Base-by-base conservation (phyloP, 1,139 yeast species). In the Cylindricascospora bacillispora region DNA sequence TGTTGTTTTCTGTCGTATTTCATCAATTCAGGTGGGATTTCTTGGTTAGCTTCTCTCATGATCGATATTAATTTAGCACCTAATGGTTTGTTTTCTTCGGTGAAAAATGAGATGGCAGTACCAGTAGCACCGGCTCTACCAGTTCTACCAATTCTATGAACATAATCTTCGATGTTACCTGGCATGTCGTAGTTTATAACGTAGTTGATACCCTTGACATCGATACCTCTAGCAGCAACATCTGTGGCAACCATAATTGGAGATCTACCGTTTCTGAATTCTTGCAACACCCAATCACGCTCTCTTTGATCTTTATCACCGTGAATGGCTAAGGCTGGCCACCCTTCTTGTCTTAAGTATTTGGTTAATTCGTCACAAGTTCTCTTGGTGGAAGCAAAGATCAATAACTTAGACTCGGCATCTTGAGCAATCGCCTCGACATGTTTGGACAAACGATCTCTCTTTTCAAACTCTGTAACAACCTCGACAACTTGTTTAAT, bases 201-300 rank as follows among this genome's bases (percentile, higher is more conserved):
- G 51, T 67, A 77, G 47, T 86, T 78, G 54, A 89, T 83, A 59
- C 95, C 97, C 70, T 89, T 89, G 62, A 89, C 98, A 64, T 89
- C 97, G 69, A 89, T 86, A 75, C 98, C 98, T 73, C 98, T 83
- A 45, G 98, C 95, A 39, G 98, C 98, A 59, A 89, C 98, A 62
- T 89, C 98, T 45, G 98, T 89, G 41, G 98, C 98, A 57, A 86
- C 95, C 97, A 89, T 85, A 54, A 89, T 79, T 43, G 95, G 95
- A 34, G 93, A 75, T 57, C 77, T 79, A 46, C 97, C 97, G 38
- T 73, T 57, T 69, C 79, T 81, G 68, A 89, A 89, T 62, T 89
- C 95, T 45, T 66, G 70, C 61, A 89, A 68, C 45, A 89, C 98
- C 97, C 97, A 89, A 63, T 89, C 98, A 70, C 98, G 86, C 64